Percentiles rank a stretch among this genome's conserved stretches.
Evolutionary conservation across 164 flowering plant species (phyloP).

Genomic region (Nymphaea colorata): DNA sequence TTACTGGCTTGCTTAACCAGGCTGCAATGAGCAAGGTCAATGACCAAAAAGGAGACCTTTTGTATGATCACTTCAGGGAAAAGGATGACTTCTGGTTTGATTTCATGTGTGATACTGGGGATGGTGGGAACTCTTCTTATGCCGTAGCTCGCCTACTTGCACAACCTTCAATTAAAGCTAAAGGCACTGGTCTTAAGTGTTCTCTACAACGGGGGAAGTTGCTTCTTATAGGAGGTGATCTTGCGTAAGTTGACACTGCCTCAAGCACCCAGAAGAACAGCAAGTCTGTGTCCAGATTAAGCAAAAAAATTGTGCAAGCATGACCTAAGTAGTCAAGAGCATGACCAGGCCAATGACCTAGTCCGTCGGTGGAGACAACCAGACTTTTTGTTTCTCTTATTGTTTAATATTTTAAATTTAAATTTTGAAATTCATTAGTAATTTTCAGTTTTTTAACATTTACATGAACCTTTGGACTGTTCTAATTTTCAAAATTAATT

Average conservation of each 20-base stretch:
- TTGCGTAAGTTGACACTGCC: constrained; percentile 64
- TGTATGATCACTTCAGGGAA: constrained; percentile 71
- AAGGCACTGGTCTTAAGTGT: constrained; percentile 18
- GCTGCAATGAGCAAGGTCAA: constrained; percentile 77
- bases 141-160: constrained; percentile 86
- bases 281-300: too few species aligned
- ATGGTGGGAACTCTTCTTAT: constrained; percentile 98
- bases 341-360: too few species aligned
- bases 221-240: constrained; percentile 97
- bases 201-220: constrained; percentile 65
- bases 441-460: too few species aligned
- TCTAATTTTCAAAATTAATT: too few species aligned
- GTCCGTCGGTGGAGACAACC: too few species aligned
- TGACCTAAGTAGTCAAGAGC: too few species aligned
- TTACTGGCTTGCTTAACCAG: constrained; percentile 20
- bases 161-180: constrained; percentile 48
- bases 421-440: too few species aligned
- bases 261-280: neutral
- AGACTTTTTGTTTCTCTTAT: too few species aligned
- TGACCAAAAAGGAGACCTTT: constrained; percentile 50
- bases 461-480: too few species aligned
- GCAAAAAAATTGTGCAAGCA: too few species aligned
- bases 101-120: constrained; percentile 99
- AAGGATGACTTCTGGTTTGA: constrained; percentile 94
- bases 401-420: too few species aligned